phyloP scores from a whole-genome alignment of 106 monocot species.

The Xerophyta viscosa region DNA sequence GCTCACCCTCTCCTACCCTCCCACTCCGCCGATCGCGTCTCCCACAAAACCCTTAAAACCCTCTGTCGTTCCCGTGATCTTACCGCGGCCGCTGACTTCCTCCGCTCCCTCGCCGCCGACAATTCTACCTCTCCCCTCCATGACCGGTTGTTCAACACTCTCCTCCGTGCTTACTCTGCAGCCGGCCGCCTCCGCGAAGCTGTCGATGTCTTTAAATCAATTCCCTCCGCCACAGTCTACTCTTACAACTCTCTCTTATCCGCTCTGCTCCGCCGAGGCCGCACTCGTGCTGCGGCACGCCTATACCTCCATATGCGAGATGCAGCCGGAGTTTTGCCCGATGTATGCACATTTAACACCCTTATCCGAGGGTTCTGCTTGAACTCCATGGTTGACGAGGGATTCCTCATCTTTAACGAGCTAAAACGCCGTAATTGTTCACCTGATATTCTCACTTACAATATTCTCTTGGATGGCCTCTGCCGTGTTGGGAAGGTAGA shows the following conservation, averaged over 20 bases:
- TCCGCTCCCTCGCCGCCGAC: slow-evolving; percentile 39
- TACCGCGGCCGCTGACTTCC: slow-evolving; percentile 24
- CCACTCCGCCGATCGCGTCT: slow-evolving; percentile 28
- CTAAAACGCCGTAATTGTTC: slow-evolving; percentile 27
- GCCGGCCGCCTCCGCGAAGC: slow-evolving; percentile 33
- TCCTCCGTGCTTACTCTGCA: slow-evolving; percentile 45
- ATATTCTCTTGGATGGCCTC: slow-evolving; percentile 70
- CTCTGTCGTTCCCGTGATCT: slow-evolving; percentile 34
- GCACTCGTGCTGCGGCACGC: slow-evolving; percentile 31
- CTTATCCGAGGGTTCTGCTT: slow-evolving; percentile 70
- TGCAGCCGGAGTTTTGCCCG: slow-evolving; percentile 24
- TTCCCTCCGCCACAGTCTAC: slow-evolving; percentile 51
- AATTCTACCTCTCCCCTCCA: no score
- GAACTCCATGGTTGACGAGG: slow-evolving; percentile 34
- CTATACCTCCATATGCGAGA: slow-evolving; percentile 51
- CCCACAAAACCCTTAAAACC: slow-evolving; percentile 31
- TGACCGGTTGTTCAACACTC: slow-evolving; percentile 49
- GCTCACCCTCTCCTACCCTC: slow-evolving; percentile 22
- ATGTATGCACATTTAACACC: slow-evolving; percentile 75
- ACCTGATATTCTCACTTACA: slow-evolving; percentile 73
- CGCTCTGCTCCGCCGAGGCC: slow-evolving; percentile 51
- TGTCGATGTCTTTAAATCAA: slow-evolving; percentile 35
- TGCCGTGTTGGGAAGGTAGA: slow-evolving; percentile 52
- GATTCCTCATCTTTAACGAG: slow-evolving; percentile 42
- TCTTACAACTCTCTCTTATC: slow-evolving; percentile 71